Conservation (phyloP, 2,329 filamentous ascomycete species). For the Aspergillus chevalieri region DNA sequence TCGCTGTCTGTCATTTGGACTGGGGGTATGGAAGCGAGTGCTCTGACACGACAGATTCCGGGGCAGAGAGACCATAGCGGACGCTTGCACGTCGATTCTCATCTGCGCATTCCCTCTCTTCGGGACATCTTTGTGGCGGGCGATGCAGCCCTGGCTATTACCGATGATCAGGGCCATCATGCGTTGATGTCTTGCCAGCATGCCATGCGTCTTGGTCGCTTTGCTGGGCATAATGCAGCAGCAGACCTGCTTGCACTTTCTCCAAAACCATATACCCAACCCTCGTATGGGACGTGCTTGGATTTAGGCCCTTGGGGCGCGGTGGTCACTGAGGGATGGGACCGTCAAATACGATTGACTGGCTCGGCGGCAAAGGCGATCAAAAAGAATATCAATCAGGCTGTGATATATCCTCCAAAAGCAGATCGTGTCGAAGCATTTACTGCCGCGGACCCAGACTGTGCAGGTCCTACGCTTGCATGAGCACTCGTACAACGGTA, state of each 20-base stretch:
- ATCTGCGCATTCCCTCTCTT: background rate
- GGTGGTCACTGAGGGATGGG: slow-evolving; percentile 24
- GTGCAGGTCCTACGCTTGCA: background rate
- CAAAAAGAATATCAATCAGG: slow-evolving; percentile 30
- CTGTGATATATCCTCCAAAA: slow-evolving; percentile 30
- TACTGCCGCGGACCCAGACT: slow-evolving; percentile 16
- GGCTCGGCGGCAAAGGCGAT: slow-evolving; percentile 27
- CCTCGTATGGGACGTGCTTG: slow-evolving; percentile 28
- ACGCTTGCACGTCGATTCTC: background rate
- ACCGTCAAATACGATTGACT: slow-evolving; percentile 19
- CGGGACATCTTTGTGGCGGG: slow-evolving; percentile 28
- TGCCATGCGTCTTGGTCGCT: slow-evolving; percentile 30
- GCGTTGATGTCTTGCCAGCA: slow-evolving; percentile 39
- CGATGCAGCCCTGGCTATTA: slow-evolving; percentile 23
- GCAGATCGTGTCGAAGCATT: slow-evolving; percentile 16
- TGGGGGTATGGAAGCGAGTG: slow-evolving; percentile 28
- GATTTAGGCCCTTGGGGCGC: slow-evolving; percentile 30
- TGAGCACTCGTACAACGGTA: background rate
- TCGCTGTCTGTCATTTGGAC: slow-evolving; percentile 34
- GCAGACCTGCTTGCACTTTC: slow-evolving; percentile 27
- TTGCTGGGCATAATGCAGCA: slow-evolving; percentile 30
- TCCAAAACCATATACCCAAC: slow-evolving; percentile 23
- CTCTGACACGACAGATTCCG: slow-evolving; percentile 28
- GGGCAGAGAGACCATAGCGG: slow-evolving; percentile 1
- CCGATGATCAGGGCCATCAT: slow-evolving; percentile 19